Base-by-base conservation (phyloP, 2,329 filamentous ascomycete genomes). In the Fusarium circinatum region DNA sequence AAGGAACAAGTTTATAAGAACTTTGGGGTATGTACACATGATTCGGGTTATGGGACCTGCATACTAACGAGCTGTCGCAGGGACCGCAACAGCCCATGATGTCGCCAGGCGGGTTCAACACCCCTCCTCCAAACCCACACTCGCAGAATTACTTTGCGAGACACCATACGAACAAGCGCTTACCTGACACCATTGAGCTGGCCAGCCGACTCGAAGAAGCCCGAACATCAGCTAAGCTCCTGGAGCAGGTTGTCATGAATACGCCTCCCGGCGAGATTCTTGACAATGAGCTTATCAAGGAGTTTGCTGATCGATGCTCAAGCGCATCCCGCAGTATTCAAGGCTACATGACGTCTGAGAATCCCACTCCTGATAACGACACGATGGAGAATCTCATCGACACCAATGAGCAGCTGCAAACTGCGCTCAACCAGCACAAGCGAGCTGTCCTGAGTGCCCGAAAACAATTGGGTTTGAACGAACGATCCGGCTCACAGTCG, bases 311-410 rank as follows among this genome's bases (percentile, higher is more conserved):
- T 76, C 92, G 96, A 30, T 98, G 96, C 80, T 90, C 92, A 72
- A 89, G 90, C 62, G 96, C 96, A 9, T 92, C 93, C 59, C 89
- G 92, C 61, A 94, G 93, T 79, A 91, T 98, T 76, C 95, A 98
- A 79, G 87, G 87, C 38, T 98, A 97, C 83, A 98, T 98, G 86
- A 87, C 91, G 47, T 90, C 91, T 52, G 91, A 93, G 64, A 89
- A 94, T 79, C 95, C 96, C 1, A 81, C 89, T 2, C 95, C 96
- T 0, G 96, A 98, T 81, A 96, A 98, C 78, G 93, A 98, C 75
- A 98, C 96, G 3, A 94, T 98, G 89, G 91, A 96, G 80, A 95
- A 91, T 20, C 85, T 99, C 70, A 98, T 99, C 78, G 95, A 98
- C 82, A 96, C 94, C 20, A 98, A 97, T 80, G 96, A 98, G 82